Evolutionary conservation across 176 grass and related monocot species (phyloP).

Genomic region (Carex cristatella): DNA sequence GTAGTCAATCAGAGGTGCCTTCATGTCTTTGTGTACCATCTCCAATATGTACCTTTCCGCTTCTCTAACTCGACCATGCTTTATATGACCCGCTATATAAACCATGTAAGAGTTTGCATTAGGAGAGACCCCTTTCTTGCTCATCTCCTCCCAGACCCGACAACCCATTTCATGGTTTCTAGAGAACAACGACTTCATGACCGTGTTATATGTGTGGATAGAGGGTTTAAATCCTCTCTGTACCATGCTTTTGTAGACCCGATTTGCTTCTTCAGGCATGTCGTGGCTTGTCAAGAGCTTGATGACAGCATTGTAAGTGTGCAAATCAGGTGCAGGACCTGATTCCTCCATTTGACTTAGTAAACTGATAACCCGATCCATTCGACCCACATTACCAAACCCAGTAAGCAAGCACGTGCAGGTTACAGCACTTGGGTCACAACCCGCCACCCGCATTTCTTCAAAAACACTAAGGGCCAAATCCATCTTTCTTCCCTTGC

Average conservation of each 20-base stretch:
- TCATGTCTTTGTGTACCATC: constrained; percentile 91
- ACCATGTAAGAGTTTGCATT: constrained; percentile 29
- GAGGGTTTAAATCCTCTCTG: constrained; percentile 67
- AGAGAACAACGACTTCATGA: constrained; percentile 88
- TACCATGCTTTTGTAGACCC: constrained; percentile 83
- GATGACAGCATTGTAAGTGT: constrained; percentile 73
- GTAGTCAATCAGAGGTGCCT: constrained; percentile 72
- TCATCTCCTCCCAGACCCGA: constrained; percentile 72
- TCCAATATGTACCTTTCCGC: constrained; percentile 67
- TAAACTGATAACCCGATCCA: constrained; percentile 65
- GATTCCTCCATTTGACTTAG: constrained; percentile 59
- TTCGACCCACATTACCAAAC: constrained; percentile 63
- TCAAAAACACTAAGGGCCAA: constrained; percentile 52
- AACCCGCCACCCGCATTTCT: constrained; percentile 52
- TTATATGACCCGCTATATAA: constrained; percentile 83
- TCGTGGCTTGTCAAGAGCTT: constrained; percentile 73
- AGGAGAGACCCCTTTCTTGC: constrained; percentile 62
- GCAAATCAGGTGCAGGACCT: constrained; percentile 51
- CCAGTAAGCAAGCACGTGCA: constrained; percentile 86
- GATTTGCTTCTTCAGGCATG: constrained; percentile 63
- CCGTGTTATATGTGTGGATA: constrained; percentile 88
- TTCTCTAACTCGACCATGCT: constrained; percentile 47
- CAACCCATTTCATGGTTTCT: constrained; percentile 74
- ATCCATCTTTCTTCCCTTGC: constrained; percentile 82
- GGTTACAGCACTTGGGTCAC: constrained; percentile 39